Percentiles rank a stretch among this genome's conserved stretches.
Evolutionary conservation across 192 early-diverging fungal genomes (phyloP).

Genomic region (Backusella circina): DNA sequence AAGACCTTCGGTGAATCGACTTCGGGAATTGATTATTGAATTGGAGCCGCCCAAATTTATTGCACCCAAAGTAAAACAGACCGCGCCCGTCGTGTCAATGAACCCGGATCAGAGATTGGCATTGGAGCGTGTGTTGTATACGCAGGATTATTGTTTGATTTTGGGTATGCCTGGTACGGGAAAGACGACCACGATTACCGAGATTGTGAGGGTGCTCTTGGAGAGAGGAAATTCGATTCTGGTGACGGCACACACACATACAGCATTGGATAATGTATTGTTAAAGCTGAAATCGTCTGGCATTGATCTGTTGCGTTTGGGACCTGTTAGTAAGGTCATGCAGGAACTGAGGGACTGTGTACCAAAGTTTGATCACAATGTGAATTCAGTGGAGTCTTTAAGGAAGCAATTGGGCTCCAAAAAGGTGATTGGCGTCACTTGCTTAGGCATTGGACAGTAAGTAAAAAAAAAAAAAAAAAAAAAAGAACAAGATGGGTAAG

Average conservation of each 20-base stretch:
- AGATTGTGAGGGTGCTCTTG: conserved; percentile 70
- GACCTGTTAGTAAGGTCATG: conserved; percentile 45
- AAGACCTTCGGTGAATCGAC: conserved; percentile 45
- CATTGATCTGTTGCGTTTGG: conserved; percentile 73
- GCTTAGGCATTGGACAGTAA: conserved; percentile 82
- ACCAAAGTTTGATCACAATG: conserved; percentile 21
- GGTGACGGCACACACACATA: conserved; percentile 87
- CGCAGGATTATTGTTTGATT: conserved; percentile 85
- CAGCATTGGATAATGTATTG: conserved; percentile 90
- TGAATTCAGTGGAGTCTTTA: conserved; percentile 60
- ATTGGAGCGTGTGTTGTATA: conserved; percentile 67
- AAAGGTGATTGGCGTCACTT: conserved; percentile 83
- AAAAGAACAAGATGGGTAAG: too few species aligned
- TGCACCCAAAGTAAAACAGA: not conserved
- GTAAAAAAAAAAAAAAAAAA: not conserved
- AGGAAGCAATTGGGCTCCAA: conserved; percentile 55
- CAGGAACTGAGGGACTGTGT: conserved; percentile 15
- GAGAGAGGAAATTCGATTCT: conserved; percentile 70
- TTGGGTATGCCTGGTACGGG: conserved; percentile 98
- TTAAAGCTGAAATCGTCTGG: conserved; percentile 73
- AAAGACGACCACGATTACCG: conserved; percentile 87
- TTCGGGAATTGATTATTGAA: conserved; percentile 73
- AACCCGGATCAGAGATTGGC: conserved; percentile 73
- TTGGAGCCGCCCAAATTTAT: conserved; percentile 64
- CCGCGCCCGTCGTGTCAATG: conserved; percentile 30